Base-by-base conservation (phyloP, 371 early-diverging fungal genomes). In the Zychaea mexicana region DNA sequence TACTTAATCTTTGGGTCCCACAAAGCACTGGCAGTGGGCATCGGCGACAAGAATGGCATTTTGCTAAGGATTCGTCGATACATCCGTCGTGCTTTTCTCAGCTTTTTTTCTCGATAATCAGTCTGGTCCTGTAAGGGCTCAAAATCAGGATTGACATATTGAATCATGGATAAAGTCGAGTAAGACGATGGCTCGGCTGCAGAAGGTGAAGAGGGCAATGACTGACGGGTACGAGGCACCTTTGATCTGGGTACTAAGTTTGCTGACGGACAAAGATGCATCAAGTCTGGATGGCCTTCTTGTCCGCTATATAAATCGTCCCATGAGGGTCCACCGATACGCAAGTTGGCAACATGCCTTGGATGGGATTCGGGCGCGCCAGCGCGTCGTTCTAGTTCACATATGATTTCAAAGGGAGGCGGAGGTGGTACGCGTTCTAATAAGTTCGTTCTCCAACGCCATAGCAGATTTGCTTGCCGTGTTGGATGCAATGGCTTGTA, bases 401-500 rank as follows among this genome's bases (percentile, higher is more conserved):
- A 61, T 2, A 77, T 13, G 21, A 76, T 79, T 45, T 79, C 78
- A 49, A 72, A 65, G 0, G 82, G 82, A 13, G 79, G 52, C 12
- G 82, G 79, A 0, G 69, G 52, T 21, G 52, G 55, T 0, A 79
- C 54, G 15, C 63, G 61, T 1, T 61, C 32, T 5, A 79, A 30
- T 8, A 82, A 58, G 60, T 69, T 67, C 28, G 73, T 72, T 27
- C 78, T 71, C 65, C 76, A 64, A 13, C 53, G 60, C 82, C 82
- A 82, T 21, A 82, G 46, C 21, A 79, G 52, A 32, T 82, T 82
- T 7, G 79, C 82, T 38, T 72, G 60, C 42, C 82, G 65, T 2
- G 76, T 76, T 5, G 64, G 65, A 68, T 82, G 82, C 3, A 82
- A 52, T 13, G 82, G 82, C 30, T 82, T 82, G 52, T 66, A 77